Evolutionary conservation across 2,329 filamentous ascomycete species (phyloP).

Genomic region (Fusarium zealandicum): DNA sequence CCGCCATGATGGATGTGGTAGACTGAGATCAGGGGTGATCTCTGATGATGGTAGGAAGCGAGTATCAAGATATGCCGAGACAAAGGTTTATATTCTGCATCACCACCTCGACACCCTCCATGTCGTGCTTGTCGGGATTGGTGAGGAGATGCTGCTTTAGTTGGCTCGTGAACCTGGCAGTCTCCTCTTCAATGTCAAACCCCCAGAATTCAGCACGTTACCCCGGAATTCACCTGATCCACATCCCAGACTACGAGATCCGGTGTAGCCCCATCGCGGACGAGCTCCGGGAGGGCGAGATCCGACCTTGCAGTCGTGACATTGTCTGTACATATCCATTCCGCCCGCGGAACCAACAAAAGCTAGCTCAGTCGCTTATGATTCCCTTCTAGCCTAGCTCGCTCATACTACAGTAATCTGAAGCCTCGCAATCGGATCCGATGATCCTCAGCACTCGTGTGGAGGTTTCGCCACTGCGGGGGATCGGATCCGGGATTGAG

Average conservation of each 20-base stretch:
- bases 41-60: too few species aligned
- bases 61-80: neutral
- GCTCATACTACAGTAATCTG: too few species aligned
- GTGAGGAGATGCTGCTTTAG: constrained; percentile 15
- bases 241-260: neutral
- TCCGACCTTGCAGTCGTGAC: neutral
- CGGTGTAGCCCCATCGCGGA: neutral
- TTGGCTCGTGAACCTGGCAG: neutral
- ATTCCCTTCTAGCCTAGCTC: too few species aligned
- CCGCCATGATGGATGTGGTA: constrained; percentile 12
- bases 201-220: neutral
- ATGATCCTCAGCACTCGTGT: neutral
- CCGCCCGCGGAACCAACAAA: too few species aligned
- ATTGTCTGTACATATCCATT: too few species aligned
- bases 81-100: constrained; percentile 13
- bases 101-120: neutral
- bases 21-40: neutral
- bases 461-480: constrained; percentile 17
- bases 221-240: constrained; percentile 1
- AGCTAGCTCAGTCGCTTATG: too few species aligned
- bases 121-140: constrained; percentile 32
- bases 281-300: constrained; percentile 2
- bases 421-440: constrained; percentile 21
- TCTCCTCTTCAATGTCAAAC: neutral
- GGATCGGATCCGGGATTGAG: constrained; percentile 24